phyloP scores from a whole-genome alignment of 176 grass and related monocot genomes.

The Zoysia pacifica region DNA sequence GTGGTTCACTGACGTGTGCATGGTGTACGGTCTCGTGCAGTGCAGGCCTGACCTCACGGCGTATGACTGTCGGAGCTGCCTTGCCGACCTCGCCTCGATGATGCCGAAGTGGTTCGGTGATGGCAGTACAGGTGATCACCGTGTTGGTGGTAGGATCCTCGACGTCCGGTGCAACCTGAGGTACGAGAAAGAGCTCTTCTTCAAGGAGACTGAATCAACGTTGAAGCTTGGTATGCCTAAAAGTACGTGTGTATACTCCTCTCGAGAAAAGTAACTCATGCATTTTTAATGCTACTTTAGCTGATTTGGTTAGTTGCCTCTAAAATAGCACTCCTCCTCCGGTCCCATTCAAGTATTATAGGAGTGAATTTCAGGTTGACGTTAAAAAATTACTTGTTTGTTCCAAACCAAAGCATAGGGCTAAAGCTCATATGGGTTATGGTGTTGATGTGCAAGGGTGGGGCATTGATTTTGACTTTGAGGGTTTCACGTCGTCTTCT shows the following conservation, averaged over 20 bases:
- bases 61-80: constrained; percentile 23
- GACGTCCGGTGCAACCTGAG: constrained; percentile 32
- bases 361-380: no score
- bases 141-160: constrained; percentile 25
- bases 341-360: no score
- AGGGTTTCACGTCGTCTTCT: no score
- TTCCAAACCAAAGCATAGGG: no score
- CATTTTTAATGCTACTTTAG: no score
- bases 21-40: constrained; percentile 24
- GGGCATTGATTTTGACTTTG: no score
- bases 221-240: constrained; percentile 20
- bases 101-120: background rate
- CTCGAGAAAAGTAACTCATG: no score
- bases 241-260: background rate
- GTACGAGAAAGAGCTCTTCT: constrained; percentile 37
- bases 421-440: no score
- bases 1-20: background rate
- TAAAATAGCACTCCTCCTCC: no score
- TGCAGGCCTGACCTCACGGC: constrained; percentile 27
- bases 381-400: no score
- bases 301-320: no score
- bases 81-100: background rate
- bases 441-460: no score
- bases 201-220: constrained; percentile 4
- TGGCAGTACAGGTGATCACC: background rate